A percentile compares a stretch with the other conserved stretches of the same genome.
Conservation (phyloP, 1,139 yeast species). For the Meyerozyma guilliermondii region DNA sequence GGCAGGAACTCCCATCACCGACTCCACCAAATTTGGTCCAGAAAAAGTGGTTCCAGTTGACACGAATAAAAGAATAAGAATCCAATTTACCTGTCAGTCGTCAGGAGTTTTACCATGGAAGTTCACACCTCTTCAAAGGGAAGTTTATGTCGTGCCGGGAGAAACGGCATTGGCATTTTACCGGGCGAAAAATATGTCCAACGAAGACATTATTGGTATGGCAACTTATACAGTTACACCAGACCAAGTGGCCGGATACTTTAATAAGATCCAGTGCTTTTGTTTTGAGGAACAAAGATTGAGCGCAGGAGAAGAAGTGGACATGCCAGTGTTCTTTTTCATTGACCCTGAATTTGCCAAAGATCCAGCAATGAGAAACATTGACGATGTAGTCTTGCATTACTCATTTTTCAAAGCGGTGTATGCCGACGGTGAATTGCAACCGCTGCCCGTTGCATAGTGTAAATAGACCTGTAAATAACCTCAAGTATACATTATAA, state of each 20-base stretch:
- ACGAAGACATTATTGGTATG: slow-evolving; percentile 94
- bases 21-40: slow-evolving; percentile 69
- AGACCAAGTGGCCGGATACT: slow-evolving; percentile 92
- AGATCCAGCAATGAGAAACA: slow-evolving; percentile 89
- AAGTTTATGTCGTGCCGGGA: slow-evolving; percentile 92
- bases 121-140: slow-evolving; percentile 90
- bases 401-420: slow-evolving; percentile 84
- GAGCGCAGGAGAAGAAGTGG: slow-evolving; percentile 95
- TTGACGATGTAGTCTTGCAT: slow-evolving; percentile 85
- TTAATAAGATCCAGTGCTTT: slow-evolving; percentile 94
- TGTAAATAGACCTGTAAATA: neutral
- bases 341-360: slow-evolving; percentile 96
- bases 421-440: slow-evolving; percentile 41
- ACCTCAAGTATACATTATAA: neutral
- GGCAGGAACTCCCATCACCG: slow-evolving; percentile 95
- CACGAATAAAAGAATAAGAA: slow-evolving; percentile 72
- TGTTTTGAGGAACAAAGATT: slow-evolving; percentile 96
- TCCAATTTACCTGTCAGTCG: slow-evolving; percentile 87
- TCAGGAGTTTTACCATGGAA: slow-evolving; percentile 94
- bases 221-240: slow-evolving; percentile 97
- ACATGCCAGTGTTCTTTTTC: slow-evolving; percentile 98
- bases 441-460: neutral
- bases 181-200: slow-evolving; percentile 81
- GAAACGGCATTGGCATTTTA: slow-evolving; percentile 97
- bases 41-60: slow-evolving; percentile 89